A percentile compares a stretch with the other conserved stretches of the same genome.
Evolutionary conservation across 371 early-diverging fungal genomes (phyloP).

Genomic region (Syncephalastrum monosporum): DNA sequence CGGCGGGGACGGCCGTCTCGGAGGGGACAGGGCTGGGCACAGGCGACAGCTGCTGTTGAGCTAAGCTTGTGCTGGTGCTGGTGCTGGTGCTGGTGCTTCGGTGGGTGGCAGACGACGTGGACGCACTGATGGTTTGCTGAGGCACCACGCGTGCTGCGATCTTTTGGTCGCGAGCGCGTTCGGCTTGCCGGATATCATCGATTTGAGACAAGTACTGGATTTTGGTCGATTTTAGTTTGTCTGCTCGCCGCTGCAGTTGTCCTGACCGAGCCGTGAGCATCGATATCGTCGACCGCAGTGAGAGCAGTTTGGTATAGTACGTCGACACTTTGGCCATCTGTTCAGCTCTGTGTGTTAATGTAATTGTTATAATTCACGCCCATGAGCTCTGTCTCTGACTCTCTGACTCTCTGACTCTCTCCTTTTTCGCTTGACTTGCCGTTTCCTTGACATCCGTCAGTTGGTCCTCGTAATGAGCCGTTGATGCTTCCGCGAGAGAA

Average conservation of each 20-base stretch:
- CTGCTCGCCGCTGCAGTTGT: slow-evolving; percentile 30
- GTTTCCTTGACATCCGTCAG: too few relatives aligned
- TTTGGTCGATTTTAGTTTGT: slow-evolving; percentile 29
- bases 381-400: neutral
- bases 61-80: neutral
- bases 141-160: slow-evolving; percentile 29
- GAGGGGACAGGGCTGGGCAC: slow-evolving; percentile 1
- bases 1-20: slow-evolving; percentile 5
- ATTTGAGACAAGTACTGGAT: slow-evolving; percentile 30
- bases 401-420: too few relatives aligned
- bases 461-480: neutral
- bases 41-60: neutral
- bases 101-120: slow-evolving; percentile 7
- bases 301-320: slow-evolving; percentile 38
- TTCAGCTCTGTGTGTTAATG: neutral
- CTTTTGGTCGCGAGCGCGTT: slow-evolving; percentile 33
- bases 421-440: too few relatives aligned
- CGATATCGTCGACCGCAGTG: slow-evolving; percentile 37
- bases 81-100: neutral
- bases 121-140: slow-evolving; percentile 1
- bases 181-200: slow-evolving; percentile 33
- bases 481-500: neutral
- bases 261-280: slow-evolving; percentile 32
- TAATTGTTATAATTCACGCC: neutral
- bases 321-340: slow-evolving; percentile 38